phyloP scores from a whole-genome alignment of 306 rosid species.

The Mimosa pudica region DNA sequence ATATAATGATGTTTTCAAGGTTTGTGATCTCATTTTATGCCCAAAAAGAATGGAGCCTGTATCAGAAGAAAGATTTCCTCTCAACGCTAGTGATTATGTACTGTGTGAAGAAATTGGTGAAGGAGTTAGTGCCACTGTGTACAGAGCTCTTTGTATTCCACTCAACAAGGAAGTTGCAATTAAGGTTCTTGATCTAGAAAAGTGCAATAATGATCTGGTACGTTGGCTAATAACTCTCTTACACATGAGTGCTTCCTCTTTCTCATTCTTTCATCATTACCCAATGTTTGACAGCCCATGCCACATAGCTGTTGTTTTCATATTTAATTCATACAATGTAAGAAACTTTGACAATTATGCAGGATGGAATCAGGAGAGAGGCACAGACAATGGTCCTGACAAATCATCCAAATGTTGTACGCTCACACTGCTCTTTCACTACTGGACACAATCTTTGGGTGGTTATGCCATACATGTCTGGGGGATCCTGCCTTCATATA shows the following conservation, averaged over 20 bases:
- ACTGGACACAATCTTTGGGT: slow-evolving; percentile 90
- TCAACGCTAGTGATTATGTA: slow-evolving; percentile 72
- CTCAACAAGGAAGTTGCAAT: slow-evolving; percentile 85
- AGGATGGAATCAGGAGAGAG: slow-evolving; percentile 96
- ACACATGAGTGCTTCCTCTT: slow-evolving; percentile 5
- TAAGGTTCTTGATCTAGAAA: slow-evolving; percentile 95
- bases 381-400: slow-evolving; percentile 83
- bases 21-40: neutral
- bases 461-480: slow-evolving; percentile 98
- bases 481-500: slow-evolving; percentile 94
- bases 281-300: neutral
- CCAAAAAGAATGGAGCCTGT: slow-evolving; percentile 60
- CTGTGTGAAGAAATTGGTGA: slow-evolving; percentile 97
- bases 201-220: slow-evolving; percentile 93
- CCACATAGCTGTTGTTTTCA: neutral
- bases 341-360: slow-evolving; percentile 40
- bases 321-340: slow-evolving; percentile 22
- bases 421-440: slow-evolving; percentile 91
- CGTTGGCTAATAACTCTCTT: slow-evolving; percentile 25
- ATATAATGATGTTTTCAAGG: neutral
- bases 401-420: slow-evolving; percentile 77
- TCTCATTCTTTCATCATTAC: neutral
- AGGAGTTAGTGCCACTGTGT: slow-evolving; percentile 93
- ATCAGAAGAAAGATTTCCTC: slow-evolving; percentile 69
- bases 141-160: slow-evolving; percentile 89